Percentiles rank a stretch among this genome's conserved stretches.
These are phyloP conservation scores for Eucalyptus shirleyi DNA, from an alignment of 345 rosid genomes.

Conservation along the genomic window DNA sequence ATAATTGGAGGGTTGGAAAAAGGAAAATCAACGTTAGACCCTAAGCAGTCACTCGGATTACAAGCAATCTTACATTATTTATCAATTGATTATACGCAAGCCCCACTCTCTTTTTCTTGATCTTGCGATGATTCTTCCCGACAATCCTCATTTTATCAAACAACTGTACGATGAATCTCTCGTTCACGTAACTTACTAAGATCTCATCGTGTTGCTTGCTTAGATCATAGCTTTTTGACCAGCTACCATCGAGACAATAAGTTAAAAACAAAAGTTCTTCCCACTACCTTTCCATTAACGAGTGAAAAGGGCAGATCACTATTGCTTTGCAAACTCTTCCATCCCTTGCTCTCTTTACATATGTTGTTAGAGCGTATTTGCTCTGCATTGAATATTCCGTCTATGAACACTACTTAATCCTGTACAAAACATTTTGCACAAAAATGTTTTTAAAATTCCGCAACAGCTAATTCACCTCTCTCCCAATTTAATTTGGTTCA, in stretches of 20 bases:
- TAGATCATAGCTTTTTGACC: neutral
- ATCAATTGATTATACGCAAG: neutral
- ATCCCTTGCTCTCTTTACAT: neutral
- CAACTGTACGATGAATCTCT: neutral
- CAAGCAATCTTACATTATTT: neutral
- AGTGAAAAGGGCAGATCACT: neutral
- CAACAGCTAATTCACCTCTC: neutral
- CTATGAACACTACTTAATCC: neutral
- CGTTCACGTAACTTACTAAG: neutral
- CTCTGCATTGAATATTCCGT: neutral
- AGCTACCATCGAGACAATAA: neutral
- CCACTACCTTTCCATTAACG: neutral
- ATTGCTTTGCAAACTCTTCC: neutral
- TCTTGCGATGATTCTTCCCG: neutral
- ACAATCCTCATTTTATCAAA: neutral
- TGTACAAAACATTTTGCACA: neutral
- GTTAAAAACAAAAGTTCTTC: neutral
- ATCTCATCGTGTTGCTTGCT: neutral
- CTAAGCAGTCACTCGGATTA: neutral
- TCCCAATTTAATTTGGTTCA: neutral
- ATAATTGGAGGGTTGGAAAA: neutral
- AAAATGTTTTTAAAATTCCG: neutral
- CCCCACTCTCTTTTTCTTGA: neutral
- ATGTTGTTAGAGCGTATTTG: neutral
- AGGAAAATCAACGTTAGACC: neutral